These are phyloP conservation scores for Cyberlindnera euphorbiiphila DNA, from an alignment of 805 yeast species.

Conservation along the genomic window DNA sequence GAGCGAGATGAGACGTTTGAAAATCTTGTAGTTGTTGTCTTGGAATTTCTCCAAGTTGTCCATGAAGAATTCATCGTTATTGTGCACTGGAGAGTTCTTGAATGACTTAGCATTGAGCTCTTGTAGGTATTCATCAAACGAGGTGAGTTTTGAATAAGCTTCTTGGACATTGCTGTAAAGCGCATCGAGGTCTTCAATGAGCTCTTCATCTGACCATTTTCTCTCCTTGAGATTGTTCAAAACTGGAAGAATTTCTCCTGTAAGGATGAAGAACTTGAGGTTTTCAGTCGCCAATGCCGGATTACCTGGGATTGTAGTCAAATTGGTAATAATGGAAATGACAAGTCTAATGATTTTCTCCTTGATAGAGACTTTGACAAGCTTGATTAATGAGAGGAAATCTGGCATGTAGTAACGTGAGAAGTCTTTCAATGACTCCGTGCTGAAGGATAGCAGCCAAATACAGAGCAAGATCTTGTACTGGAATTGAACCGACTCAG, in stretches of 20 bases:
- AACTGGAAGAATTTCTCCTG: slow-evolving; percentile 70
- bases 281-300: slow-evolving; percentile 38
- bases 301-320: slow-evolving; percentile 39
- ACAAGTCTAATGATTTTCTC: slow-evolving; percentile 86
- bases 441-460: slow-evolving; percentile 83
- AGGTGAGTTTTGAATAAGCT: slow-evolving; percentile 74
- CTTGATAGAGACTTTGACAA: slow-evolving; percentile 80
- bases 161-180: slow-evolving; percentile 61
- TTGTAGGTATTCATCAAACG: slow-evolving; percentile 86
- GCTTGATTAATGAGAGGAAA: slow-evolving; percentile 39
- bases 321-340: slow-evolving; percentile 67
- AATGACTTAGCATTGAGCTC: slow-evolving; percentile 78
- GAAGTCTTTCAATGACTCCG: slow-evolving; percentile 45
- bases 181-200: slow-evolving; percentile 62
- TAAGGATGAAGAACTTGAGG: slow-evolving; percentile 63
- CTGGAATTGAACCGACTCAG: slow-evolving; percentile 57
- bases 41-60: slow-evolving; percentile 76
- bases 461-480: slow-evolving; percentile 72
- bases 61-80: slow-evolving; percentile 83
- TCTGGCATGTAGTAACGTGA: slow-evolving; percentile 49
- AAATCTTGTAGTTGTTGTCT: slow-evolving; percentile 69
- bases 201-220: slow-evolving; percentile 93
- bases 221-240: slow-evolving; percentile 71
- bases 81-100: slow-evolving; percentile 91
- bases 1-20: slow-evolving; percentile 56